Evolutionary conservation across 2,329 filamentous ascomycete species (phyloP).

Genomic region (Cladosporium halotolerans): DNA sequence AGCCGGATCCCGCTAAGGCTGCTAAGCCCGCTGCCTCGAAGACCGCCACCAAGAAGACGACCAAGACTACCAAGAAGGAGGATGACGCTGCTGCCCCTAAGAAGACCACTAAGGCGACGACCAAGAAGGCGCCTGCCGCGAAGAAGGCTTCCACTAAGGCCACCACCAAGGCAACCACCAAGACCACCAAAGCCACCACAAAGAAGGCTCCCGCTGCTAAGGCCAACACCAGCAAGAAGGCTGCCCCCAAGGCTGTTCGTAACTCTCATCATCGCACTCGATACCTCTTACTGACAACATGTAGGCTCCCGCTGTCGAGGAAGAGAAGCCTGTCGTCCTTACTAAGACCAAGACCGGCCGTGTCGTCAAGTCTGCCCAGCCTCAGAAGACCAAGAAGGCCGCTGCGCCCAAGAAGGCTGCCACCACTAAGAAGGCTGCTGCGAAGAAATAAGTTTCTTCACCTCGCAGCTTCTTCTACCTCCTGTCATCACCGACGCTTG

Average conservation of each 20-base stretch:
- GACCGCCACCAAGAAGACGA: slow-evolving; percentile 33
- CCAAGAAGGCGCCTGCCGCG: slow-evolving; percentile 25
- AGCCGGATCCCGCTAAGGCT: slow-evolving; percentile 35
- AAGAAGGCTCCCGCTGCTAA: slow-evolving; percentile 31
- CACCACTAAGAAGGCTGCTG: slow-evolving; percentile 11
- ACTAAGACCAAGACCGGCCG: slow-evolving; percentile 83
- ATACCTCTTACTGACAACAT: slow-evolving; percentile 13
- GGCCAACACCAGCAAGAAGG: slow-evolving; percentile 42
- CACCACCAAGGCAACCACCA: slow-evolving; percentile 30
- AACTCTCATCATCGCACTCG: background rate
- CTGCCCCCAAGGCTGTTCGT: slow-evolving; percentile 37
- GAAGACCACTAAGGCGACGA: slow-evolving; percentile 49
- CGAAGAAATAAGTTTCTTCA: slow-evolving; percentile 9
- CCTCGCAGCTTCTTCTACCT: background rate
- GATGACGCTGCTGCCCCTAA: slow-evolving; percentile 36
- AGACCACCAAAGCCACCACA: slow-evolving; percentile 17
- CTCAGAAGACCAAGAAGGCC: slow-evolving; percentile 29
- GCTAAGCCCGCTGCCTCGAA: slow-evolving; percentile 29
- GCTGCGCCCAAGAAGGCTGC: slow-evolving; percentile 12
- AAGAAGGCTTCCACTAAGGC: slow-evolving; percentile 46
- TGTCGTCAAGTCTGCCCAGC: slow-evolving; percentile 63
- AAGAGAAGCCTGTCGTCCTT: slow-evolving; percentile 60
- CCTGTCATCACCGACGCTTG: background rate
- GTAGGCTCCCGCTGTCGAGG: slow-evolving; percentile 60
- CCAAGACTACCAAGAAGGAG: slow-evolving; percentile 29